Percentiles rank a stretch among this genome's conserved stretches.
These are phyloP conservation scores for Hyaloscypha finlandica DNA, from an alignment of 495 filamentous ascomycete species.

Conservation along the genomic window DNA sequence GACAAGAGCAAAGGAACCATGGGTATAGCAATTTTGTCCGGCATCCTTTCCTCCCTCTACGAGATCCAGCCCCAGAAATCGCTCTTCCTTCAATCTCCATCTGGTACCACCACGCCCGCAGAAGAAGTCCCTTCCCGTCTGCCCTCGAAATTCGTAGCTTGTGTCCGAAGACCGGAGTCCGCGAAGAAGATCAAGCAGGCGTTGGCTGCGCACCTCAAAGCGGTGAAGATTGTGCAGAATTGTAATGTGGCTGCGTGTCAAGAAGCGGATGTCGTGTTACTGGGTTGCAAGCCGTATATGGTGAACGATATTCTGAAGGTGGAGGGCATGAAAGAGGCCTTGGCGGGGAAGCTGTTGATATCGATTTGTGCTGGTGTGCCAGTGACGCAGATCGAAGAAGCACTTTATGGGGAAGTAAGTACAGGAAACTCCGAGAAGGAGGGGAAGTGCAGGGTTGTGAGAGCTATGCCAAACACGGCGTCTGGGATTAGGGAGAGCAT, in stretches of 20 bases:
- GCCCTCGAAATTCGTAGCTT: constrained; percentile 74
- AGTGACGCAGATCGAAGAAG: constrained; percentile 59
- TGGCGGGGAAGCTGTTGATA: constrained; percentile 79
- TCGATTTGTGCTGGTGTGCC: constrained; percentile 83
- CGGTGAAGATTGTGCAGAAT: constrained; percentile 42
- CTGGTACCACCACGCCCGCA: constrained; percentile 52
- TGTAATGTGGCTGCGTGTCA: constrained; percentile 25
- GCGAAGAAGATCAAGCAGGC: constrained; percentile 62
- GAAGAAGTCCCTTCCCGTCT: constrained; percentile 55
- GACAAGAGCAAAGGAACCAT: constrained; percentile 61
- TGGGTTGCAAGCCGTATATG: constrained; percentile 81
- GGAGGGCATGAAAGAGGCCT: constrained; percentile 65
- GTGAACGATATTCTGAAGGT: constrained; percentile 62
- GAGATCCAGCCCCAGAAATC: constrained; percentile 41
- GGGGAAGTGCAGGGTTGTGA: constrained; percentile 58
- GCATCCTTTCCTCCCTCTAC: constrained; percentile 69
- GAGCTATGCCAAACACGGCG: constrained; percentile 80
- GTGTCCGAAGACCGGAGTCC: constrained; percentile 63
- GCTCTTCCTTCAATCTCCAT: constrained; percentile 39
- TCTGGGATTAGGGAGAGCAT: constrained; percentile 72
- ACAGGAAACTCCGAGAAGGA: constrained; percentile 37
- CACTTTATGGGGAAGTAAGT: constrained; percentile 51
- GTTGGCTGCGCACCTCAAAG: constrained; percentile 51
- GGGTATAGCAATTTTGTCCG: constrained; percentile 81
- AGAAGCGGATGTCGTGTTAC: constrained; percentile 48